Conservation (phyloP, 345 rosid species). For the Eutrema heterophyllum region DNA sequence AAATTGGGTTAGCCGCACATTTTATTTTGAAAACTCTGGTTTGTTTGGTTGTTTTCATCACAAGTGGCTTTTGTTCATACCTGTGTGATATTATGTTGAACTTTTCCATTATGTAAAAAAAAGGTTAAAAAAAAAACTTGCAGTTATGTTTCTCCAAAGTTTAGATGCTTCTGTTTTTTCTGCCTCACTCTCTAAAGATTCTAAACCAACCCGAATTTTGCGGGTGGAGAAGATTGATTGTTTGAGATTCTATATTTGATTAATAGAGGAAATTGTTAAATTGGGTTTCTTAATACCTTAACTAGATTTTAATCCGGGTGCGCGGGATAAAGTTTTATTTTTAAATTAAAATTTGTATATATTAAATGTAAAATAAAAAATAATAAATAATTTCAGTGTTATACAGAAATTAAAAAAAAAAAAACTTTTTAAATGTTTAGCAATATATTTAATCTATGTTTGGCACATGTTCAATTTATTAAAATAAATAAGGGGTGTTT, state of each 20-base stretch:
- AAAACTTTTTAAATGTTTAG: no score
- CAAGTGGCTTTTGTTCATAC: constrained; percentile 23
- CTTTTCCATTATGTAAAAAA: background rate
- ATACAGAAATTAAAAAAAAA: no score
- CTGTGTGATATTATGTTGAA: constrained; percentile 17
- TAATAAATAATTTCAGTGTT: no score
- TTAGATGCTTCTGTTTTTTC: background rate
- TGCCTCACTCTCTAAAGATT: background rate
- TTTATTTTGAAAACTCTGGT: background rate
- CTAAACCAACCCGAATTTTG: background rate
- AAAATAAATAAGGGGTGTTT: no score
- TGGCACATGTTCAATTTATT: no score
- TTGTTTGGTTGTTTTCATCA: background rate
- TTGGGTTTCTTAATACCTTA: no score
- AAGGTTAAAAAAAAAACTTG: background rate
- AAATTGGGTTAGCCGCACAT: constrained; percentile 22
- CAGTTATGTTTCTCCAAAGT: background rate
- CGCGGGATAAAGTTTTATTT: no score
- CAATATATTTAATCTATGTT: no score
- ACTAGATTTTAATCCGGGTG: no score
- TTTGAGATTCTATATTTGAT: background rate
- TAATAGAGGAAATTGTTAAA: background rate
- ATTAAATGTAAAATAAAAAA: no score
- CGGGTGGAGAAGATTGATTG: background rate
- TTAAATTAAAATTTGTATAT: no score